phyloP scores from a whole-genome alignment of 495 filamentous ascomycete species.

The Penicillium taxi region DNA sequence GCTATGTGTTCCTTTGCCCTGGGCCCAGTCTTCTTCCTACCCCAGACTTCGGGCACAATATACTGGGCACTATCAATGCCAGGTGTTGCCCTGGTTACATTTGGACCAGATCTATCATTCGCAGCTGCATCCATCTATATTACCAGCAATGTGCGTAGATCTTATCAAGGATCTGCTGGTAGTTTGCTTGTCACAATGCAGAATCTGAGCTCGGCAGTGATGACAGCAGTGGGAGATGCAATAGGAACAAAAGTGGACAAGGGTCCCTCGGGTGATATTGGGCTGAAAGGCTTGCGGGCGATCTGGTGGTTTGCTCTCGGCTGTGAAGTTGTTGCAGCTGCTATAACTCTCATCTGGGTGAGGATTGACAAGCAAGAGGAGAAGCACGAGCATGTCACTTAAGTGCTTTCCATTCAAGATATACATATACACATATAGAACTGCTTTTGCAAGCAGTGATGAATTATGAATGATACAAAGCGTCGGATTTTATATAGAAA shows the following conservation, averaged over 20 bases:
- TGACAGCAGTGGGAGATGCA: conserved; percentile 37
- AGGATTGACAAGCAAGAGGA: conserved; percentile 43
- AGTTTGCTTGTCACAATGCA: conserved; percentile 30
- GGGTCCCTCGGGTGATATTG: conserved; percentile 28
- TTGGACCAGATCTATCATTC: conserved; percentile 28
- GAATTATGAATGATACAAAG: no score
- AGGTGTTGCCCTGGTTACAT: conserved; percentile 24
- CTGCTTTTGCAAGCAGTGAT: no score
- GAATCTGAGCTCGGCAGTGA: conserved; percentile 33
- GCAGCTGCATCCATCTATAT: conserved; percentile 30
- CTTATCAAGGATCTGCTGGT: conserved; percentile 28
- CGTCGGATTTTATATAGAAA: no score
- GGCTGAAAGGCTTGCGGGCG: conserved; percentile 33
- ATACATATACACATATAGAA: background rate
- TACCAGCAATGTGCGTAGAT: conserved; percentile 26
- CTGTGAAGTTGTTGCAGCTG: conserved; percentile 28
- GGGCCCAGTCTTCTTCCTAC: conserved; percentile 29
- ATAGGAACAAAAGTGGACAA: conserved; percentile 36
- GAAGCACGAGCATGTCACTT: conserved; percentile 43
- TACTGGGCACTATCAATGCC: conserved; percentile 30
- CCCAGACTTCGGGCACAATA: conserved; percentile 18
- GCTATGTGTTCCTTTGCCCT: conserved; percentile 28
- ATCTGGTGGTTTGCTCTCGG: conserved; percentile 45
- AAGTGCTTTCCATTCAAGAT: background rate
- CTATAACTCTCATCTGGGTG: conserved; percentile 35